Conservation (phyloP, 257 asterid genomes). For the Solanum chmielewskii region DNA sequence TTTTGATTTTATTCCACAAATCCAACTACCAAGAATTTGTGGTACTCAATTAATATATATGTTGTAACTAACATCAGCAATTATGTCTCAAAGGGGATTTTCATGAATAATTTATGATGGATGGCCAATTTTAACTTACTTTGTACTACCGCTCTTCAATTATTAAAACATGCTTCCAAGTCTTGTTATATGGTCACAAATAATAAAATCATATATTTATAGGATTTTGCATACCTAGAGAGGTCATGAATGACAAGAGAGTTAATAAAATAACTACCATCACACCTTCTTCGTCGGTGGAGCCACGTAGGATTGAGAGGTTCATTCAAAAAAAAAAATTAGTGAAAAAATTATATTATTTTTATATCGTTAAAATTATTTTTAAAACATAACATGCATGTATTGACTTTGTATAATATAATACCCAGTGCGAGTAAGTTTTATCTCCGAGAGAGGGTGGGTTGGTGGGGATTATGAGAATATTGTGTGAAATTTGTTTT, state of each 20-base stretch:
- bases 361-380: too few species aligned
- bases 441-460: too few species aligned
- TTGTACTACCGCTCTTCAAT: not conserved
- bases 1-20: not conserved
- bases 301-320: not conserved
- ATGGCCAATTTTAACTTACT: not conserved
- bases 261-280: not conserved
- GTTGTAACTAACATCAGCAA: not conserved
- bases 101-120: not conserved
- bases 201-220: not conserved
- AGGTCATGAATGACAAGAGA: not conserved
- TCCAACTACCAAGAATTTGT: not conserved
- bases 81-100: not conserved
- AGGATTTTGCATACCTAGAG: not conserved
- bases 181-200: not conserved
- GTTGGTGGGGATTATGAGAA: not conserved
- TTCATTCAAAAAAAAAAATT: too few species aligned
- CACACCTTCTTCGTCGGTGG: not conserved
- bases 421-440: rapidly evolving
- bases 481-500: too few species aligned
- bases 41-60: not conserved
- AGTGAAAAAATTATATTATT: too few species aligned
- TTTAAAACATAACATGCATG: too few species aligned
- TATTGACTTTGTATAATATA: too few species aligned
- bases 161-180: not conserved